Evolutionary conservation across 2,329 filamentous ascomycete species (phyloP), one percentile per base, ranked within the genome.

Genomic region (Sarocladiaceae sp.): DNA sequence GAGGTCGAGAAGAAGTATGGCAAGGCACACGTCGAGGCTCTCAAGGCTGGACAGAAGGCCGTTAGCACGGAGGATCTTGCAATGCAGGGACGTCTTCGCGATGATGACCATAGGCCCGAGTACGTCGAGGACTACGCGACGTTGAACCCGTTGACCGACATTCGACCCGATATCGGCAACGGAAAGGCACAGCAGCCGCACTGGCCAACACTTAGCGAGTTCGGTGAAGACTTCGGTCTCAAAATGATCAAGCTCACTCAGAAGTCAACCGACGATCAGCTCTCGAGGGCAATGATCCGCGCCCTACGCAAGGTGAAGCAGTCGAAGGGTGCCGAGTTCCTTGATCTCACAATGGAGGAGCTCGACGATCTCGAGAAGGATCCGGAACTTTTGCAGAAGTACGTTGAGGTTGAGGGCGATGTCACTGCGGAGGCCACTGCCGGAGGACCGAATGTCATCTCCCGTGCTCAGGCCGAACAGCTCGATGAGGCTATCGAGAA

Each of bases 121-220:
- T 94, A 96, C 68, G 72, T 93, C 52, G 91, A 97, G 66, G 90
- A 96, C 68, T 87, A 96, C 63, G 82, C 87, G 54, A 79, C 80
- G 53, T 79, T 93, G 57, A 82, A 90, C 63, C 89, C 90, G 51
- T 77, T 89, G 48, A 80, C 94, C 55, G 93, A 97, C 72, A 80
- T 86, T 65, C 82, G 74, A 66, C 79, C 71, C 59, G 76, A 71
- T 53, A 71, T 62, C 68, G 44, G 67, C 70, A n/a, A 17, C 28
- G 64, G 71, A 66, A 61, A 77, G 75, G 62, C 82, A 52, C 72
- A 75, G 49, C 76, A 84, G 55, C 63, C 64, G 40, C 71, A 79
- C 56, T 79, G 86, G 70, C 84, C 86, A 69, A 75, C 71, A 52
- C 70, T 80, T 53, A 78, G 82, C 57, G 83, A 90, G 64, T 54